Evolutionary conservation across 225 moss, liverwort and hornwort species (phyloP), one percentile per base, ranked within the genome.

Genomic region (Polytrichum formosum): DNA sequence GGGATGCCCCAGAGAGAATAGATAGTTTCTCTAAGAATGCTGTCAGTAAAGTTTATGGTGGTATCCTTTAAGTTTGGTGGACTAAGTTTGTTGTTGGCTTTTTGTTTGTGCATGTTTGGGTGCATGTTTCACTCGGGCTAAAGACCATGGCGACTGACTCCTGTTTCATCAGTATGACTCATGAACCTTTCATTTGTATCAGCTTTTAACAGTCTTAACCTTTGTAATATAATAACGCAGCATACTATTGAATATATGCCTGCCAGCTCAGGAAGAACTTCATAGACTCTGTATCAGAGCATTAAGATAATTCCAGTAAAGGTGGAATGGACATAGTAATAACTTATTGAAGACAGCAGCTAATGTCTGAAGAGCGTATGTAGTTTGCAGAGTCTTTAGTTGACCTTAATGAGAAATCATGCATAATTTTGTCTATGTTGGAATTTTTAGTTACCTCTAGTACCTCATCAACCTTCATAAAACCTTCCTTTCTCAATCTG

Each of bases 61-160:
- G 20, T 46, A 46, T 13, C 58, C 22, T 30, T 68, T 10, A 0
- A 66, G 27, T 66, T 22, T 54, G 35, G 8, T 67, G 26, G 70
- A 67, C 63, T 76, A 68, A 80, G 19, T 67, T 25, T 63, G 5
- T 76, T 9, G 55, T 26, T 55, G 55, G 54, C 62, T 75, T 8
- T 64, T 56, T 18, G 37, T 77, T 64, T 75, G 67, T 70, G 68
- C 70, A 72, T 77, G 73, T 64, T 70, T 67, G 74, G 64, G 59
- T 76, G 56, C 54, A 66, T 31, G 61, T 28, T 67, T 54, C 5
- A 53, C n/a, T 59, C 19, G 18, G 70, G 68, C 71, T 54, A 71
- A 88, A 88, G 87, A 71, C 87, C 87, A 56, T 88, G 84, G 87
- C 84, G 87, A 54, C 84, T 88, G 28, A 35, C 84, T 75, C 84